These are phyloP conservation scores for Orbilia brochopaga DNA, from an alignment of 2,329 filamentous ascomycete genomes.

Conservation along the genomic window DNA sequence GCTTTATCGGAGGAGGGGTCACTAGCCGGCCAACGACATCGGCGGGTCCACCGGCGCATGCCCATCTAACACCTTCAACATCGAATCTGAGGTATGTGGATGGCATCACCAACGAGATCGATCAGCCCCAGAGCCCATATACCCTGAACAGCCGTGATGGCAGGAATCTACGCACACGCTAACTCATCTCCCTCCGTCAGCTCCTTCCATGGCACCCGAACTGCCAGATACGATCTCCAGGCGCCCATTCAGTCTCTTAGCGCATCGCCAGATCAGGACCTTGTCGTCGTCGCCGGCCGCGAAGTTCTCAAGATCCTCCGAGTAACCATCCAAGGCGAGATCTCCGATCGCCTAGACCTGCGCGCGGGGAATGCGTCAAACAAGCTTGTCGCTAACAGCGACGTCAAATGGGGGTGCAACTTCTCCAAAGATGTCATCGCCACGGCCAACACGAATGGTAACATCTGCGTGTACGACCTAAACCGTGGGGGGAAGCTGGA, in stretches of 20 bases:
- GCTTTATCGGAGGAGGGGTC: constrained; percentile 42
- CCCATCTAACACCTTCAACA: constrained; percentile 31
- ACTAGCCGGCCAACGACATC: constrained; percentile 43
- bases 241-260: constrained; percentile 53
- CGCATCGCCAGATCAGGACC: constrained; percentile 53
- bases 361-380: constrained; percentile 51
- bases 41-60: constrained; percentile 20
- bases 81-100: constrained; percentile 45
- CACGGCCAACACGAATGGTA: constrained; percentile 55
- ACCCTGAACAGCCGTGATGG: constrained; percentile 5
- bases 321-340: constrained; percentile 50
- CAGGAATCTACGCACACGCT: constrained; percentile 11
- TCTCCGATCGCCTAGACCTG: constrained; percentile 52
- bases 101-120: neutral
- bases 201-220: constrained; percentile 50
- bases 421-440: constrained; percentile 52
- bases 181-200: constrained; percentile 15
- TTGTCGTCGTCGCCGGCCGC: constrained; percentile 53
- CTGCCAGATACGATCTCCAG: constrained; percentile 51
- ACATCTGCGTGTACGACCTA: constrained; percentile 54
- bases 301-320: constrained; percentile 53
- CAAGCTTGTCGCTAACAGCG: constrained; percentile 51
- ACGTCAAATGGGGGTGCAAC: constrained; percentile 54
- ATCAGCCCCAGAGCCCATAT: neutral
- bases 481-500: constrained; percentile 52